Conservation (phyloP, 257 asterid species). For the Hygrophila difformis region DNA sequence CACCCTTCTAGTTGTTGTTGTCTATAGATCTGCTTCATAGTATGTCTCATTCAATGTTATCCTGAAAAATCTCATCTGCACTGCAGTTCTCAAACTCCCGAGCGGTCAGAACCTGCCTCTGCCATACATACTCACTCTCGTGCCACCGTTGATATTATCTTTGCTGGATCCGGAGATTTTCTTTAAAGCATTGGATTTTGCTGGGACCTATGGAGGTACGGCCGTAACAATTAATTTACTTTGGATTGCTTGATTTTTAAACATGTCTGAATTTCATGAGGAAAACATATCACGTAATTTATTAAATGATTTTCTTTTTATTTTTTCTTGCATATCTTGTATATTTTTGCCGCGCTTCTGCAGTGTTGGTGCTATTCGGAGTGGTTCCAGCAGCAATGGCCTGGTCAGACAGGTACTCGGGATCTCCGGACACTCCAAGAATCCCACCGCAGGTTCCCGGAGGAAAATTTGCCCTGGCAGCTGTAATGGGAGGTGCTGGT, state of each 20-base stretch:
- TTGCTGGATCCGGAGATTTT: slow-evolving; percentile 83
- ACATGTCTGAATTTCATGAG: too few relatives aligned
- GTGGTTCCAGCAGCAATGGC: slow-evolving; percentile 90
- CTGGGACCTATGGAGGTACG: slow-evolving; percentile 94
- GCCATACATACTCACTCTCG: slow-evolving; percentile 53
- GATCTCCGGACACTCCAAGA: slow-evolving; percentile 22
- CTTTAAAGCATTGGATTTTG: slow-evolving; percentile 92
- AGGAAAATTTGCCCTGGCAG: slow-evolving; percentile 66
- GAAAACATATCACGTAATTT: too few relatives aligned
- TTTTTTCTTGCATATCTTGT: neutral
- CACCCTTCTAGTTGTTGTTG: too few relatives aligned
- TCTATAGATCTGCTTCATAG: too few relatives aligned
- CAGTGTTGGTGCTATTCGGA: slow-evolving; percentile 79
- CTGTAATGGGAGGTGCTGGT: slow-evolving; percentile 66
- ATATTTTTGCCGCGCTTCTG: neutral
- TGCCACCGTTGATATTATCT: slow-evolving; percentile 71
- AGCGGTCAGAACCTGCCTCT: slow-evolving; percentile 47
- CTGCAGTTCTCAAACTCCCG: slow-evolving; percentile 69
- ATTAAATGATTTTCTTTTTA: too few relatives aligned
- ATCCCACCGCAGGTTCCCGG: slow-evolving; percentile 59
- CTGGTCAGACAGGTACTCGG: slow-evolving; percentile 67
- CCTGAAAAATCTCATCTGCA: slow-evolving; percentile 8
- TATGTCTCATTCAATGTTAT: neutral
- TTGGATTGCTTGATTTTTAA: too few relatives aligned
- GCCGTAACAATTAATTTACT: too few relatives aligned